Evolutionary conservation across 164 flowering plant genomes (phyloP), one percentile per base, ranked within the genome.

Genomic region (Umbilicus rupestris): DNA sequence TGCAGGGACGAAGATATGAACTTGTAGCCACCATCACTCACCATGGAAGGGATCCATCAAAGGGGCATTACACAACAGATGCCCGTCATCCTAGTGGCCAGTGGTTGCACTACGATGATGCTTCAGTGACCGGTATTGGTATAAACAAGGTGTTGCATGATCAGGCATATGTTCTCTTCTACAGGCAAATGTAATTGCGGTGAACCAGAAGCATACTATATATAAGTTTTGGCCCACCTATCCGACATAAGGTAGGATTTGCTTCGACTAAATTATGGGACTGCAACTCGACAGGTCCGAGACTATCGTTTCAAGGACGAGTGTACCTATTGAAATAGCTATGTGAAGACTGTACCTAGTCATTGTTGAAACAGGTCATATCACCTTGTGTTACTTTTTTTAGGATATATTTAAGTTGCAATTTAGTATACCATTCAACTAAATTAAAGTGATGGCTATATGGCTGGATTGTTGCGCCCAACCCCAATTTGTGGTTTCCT

Each of bases 61-160:
- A 83, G 70, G 98, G 98, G 35, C 98, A 92, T 75, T 92, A 92
- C 46, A 88, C 95, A 60, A 86, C 98, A 19, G 96, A 92, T 82
- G 83, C 84, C 19, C 84, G 84, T 39, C 71, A 74, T 64, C 57
- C 79, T 6, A 77, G 78, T 73, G 85, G 86, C 33, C 84, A 81
- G 55, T 92, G 98, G 98, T 70, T 92, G 22, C 85, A 86, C 7
- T 89, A 75, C 72, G 98, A 92, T 66, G 98, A 92, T 78, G 84
- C 98, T 37, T 81, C 85, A 60, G 89, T 92, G 49, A 78, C 77
- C 22, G 80, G 84, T 3, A 80, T 92, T 35, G 71, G 79, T 62
- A 65, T 73, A 16, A 78, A 28, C 74, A 85, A 81, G 74, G 98
- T 92, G 58, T 70, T 92, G 76, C 98, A 88, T 68, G 89, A 89